phyloP scores from a whole-genome alignment of 352 stramenopile species.

The Phytopythium helicoides region DNA sequence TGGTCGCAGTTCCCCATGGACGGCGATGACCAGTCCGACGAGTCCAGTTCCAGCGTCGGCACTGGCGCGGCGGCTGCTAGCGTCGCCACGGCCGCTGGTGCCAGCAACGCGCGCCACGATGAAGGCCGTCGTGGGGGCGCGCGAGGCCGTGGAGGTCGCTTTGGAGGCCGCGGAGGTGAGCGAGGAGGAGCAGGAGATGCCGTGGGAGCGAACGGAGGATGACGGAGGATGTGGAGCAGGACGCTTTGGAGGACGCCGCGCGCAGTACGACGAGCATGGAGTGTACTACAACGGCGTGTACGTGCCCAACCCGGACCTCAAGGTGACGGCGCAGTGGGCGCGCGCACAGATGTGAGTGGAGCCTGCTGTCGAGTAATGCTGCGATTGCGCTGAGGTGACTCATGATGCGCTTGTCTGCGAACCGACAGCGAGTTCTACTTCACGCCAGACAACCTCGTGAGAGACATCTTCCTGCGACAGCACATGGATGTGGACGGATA shows the following conservation, averaged over 20 bases:
- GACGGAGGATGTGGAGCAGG: slow-evolving; percentile 18
- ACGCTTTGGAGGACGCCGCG: slow-evolving; percentile 37
- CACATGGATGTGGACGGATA: slow-evolving; percentile 89
- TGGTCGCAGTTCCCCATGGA: slow-evolving; percentile 70
- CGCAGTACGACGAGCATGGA: slow-evolving; percentile 53
- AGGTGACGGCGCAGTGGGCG: slow-evolving; percentile 75
- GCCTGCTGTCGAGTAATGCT: too few relatives aligned
- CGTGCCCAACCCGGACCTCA: slow-evolving; percentile 64
- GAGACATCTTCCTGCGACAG: slow-evolving; percentile 81
- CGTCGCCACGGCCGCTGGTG: not conserved
- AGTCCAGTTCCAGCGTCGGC: slow-evolving; percentile 15
- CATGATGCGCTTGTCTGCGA: too few relatives aligned
- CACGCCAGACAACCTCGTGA: slow-evolving; percentile 77
- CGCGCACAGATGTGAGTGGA: slow-evolving; percentile 80
- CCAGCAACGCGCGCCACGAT: slow-evolving; percentile 14
- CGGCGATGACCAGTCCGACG: slow-evolving; percentile 24
- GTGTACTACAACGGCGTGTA: slow-evolving; percentile 79
- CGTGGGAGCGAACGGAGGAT: too few relatives aligned
- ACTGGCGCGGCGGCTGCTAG: slow-evolving; percentile 7
- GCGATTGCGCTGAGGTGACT: too few relatives aligned
- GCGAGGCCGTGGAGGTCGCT: slow-evolving; percentile 29
- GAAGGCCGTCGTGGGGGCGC: slow-evolving; percentile 9
- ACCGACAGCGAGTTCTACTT: slow-evolving; percentile 88
- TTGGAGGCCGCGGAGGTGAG: slow-evolving; percentile 16
- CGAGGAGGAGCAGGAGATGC: too few relatives aligned